phyloP scores from a whole-genome alignment of 768 basidiomycete species.

The Peribolospora kevripleyi region DNA sequence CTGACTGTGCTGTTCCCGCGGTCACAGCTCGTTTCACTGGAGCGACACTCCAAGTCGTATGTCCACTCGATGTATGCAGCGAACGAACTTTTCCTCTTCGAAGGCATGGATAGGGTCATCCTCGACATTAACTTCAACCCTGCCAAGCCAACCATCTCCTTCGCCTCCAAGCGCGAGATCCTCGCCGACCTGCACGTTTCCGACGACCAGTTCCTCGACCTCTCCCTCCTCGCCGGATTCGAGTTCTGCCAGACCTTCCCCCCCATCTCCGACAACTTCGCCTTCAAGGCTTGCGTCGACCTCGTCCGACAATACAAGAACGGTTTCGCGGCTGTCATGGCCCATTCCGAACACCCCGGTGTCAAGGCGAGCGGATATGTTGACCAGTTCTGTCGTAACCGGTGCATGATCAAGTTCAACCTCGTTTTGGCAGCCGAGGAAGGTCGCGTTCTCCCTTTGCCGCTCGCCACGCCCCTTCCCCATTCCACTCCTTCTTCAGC shows the following conservation, averaged over 20 bases:
- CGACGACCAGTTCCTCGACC: slow-evolving; percentile 85
- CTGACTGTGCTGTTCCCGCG: not conserved
- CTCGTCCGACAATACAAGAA: slow-evolving; percentile 8
- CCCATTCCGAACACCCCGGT: slow-evolving; percentile 55
- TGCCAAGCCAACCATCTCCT: slow-evolving; percentile 43
- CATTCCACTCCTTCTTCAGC: slow-evolving; percentile 7
- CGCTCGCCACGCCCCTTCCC: slow-evolving; percentile 32
- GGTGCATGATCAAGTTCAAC: slow-evolving; percentile 75
- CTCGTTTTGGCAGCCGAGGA: slow-evolving; percentile 66
- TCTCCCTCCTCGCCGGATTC: slow-evolving; percentile 74
- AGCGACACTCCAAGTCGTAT: slow-evolving; percentile 76
- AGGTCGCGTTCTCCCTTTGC: slow-evolving; percentile 21
- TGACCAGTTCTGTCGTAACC: slow-evolving; percentile 68
- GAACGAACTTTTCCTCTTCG: slow-evolving; percentile 70
- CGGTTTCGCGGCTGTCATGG: slow-evolving; percentile 30
- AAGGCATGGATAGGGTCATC: slow-evolving; percentile 65
- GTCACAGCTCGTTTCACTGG: slow-evolving; percentile 67
- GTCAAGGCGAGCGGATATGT: slow-evolving; percentile 54
- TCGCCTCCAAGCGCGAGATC: slow-evolving; percentile 52
- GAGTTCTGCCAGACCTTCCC: slow-evolving; percentile 35
- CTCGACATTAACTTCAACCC: slow-evolving; percentile 57
- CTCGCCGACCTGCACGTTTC: slow-evolving; percentile 39
- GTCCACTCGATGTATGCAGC: slow-evolving; percentile 84
- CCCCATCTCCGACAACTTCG: slow-evolving; percentile 17
- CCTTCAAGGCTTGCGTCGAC: slow-evolving; percentile 14